A percentile compares a stretch with the other conserved stretches of the same genome.
phyloP scores from a whole-genome alignment of 495 filamentous ascomycete genomes.

The Staphylotrichum longicolle region DNA sequence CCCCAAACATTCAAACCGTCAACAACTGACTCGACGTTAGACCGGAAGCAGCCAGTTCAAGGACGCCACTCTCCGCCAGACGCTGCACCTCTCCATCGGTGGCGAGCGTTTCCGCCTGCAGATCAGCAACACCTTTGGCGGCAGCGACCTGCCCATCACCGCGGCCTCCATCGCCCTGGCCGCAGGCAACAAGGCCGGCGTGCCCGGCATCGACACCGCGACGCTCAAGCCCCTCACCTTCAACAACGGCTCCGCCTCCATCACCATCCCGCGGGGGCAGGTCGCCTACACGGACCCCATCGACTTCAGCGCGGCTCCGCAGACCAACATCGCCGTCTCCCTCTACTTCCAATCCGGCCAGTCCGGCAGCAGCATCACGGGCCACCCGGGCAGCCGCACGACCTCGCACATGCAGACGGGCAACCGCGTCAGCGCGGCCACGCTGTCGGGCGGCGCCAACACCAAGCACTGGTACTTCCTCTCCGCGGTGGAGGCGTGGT shows the following conservation, averaged over 20 bases:
- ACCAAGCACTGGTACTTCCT: slow-evolving; percentile 60
- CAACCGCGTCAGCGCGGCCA: slow-evolving; percentile 49
- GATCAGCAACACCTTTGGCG: slow-evolving; percentile 67
- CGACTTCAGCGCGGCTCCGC: slow-evolving; percentile 48
- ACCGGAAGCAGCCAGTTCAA: slow-evolving; percentile 31
- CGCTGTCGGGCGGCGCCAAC: slow-evolving; percentile 45
- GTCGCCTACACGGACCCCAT: slow-evolving; percentile 64
- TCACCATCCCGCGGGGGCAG: slow-evolving; percentile 57
- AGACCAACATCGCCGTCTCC: slow-evolving; percentile 55
- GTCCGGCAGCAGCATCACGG: slow-evolving; percentile 55
- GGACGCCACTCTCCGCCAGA: slow-evolving; percentile 67
- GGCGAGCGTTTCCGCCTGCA: slow-evolving; percentile 58
- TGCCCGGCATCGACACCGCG: slow-evolving; percentile 48
- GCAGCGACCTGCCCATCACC: slow-evolving; percentile 59
- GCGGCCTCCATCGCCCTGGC: slow-evolving; percentile 58
- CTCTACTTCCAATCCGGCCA: slow-evolving; percentile 61
- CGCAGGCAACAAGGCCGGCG: slow-evolving; percentile 49
- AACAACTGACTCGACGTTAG: neutral
- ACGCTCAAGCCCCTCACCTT: slow-evolving; percentile 57
- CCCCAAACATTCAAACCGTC: neutral
- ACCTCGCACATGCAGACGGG: slow-evolving; percentile 57
- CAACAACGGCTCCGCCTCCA: slow-evolving; percentile 46
- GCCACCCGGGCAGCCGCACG: slow-evolving; percentile 67
- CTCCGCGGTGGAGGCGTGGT: slow-evolving; percentile 58
- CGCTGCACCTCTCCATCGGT: slow-evolving; percentile 57